Base-by-base conservation (phyloP, 2,329 filamentous ascomycete species). In the Byssoonygena ceratinophila region DNA sequence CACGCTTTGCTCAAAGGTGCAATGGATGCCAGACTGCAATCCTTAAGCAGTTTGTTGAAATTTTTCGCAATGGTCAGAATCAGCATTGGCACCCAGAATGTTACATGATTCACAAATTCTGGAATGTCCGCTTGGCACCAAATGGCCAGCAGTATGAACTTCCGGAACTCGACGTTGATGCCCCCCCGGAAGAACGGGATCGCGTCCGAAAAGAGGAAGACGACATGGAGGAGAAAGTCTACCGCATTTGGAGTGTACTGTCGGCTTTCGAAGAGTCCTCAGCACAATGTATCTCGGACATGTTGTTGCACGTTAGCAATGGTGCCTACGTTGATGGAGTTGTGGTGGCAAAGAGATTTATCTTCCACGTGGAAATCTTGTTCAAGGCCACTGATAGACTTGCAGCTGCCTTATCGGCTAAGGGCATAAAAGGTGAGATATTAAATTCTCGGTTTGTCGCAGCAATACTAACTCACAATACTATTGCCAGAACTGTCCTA, bases 51-150 rank as follows among this genome's bases (percentile, higher is more conserved):
- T 98, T 98, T 67, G 92, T 98, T 56, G 92, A 98, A 69, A 97
- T 98, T 56, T 98, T 90, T 71, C 84, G 92, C 61, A 97, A 97
- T 68, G 91, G 91, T 1, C 87, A 95, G 66, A 96, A 97, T 65
- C 92, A 98, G 65, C 92, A 98, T 67, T 98, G 92, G 92, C 92
- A 98, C 66, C 92, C 92, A 1, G 92, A 98, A 70, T 98, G 92
- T 70, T 98, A 98, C 71, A 98, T 98, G 92, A 98, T 98, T 57
- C 92, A 98, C 73, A 98, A 98, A 65, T 98, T 97, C 70, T 98
- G 92, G 92, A 98, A 97, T 66, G 92, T 98, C 55, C 83, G 92
- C 48, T 75, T 98, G 34, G 81, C 82, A 9, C 77, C 82, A 23
- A 75, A 79, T 9, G 76, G 77, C 37, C 76, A 82, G 53, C 65